Conservation (phyloP, 2,329 filamentous ascomycete genomes). For the Venturia effusa region DNA sequence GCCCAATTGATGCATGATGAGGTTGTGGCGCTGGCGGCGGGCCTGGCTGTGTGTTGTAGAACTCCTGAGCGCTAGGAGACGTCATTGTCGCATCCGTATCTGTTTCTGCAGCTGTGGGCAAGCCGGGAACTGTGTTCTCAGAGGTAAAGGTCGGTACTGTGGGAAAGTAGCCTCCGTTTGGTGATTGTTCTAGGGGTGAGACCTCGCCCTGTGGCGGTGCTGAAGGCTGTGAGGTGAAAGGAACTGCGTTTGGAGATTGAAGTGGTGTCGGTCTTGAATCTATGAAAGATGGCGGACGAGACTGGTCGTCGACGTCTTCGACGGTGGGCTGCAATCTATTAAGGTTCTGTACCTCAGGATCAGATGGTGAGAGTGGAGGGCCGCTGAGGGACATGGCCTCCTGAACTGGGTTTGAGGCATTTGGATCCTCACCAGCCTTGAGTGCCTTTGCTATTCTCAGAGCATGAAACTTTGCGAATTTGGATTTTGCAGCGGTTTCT, state of each 20-base stretch:
- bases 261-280: constrained; percentile 18
- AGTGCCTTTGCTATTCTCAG: constrained; percentile 82
- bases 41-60: constrained; percentile 13
- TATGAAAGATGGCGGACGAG: constrained; percentile 32
- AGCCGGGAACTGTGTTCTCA: constrained; percentile 22
- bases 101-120: constrained; percentile 23
- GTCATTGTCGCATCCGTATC: constrained; percentile 7
- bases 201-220: constrained; percentile 28
- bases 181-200: constrained; percentile 40
- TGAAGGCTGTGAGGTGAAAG: constrained; percentile 14
- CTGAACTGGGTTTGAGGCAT: constrained; percentile 72
- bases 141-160: constrained; percentile 39
- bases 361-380: constrained; percentile 47
- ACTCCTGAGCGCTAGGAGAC: constrained; percentile 12
- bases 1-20: constrained; percentile 1
- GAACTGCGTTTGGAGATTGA: constrained; percentile 34
- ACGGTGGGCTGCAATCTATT: constrained; percentile 42
- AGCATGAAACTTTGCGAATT: constrained; percentile 94
- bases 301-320: constrained; percentile 49
- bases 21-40: constrained; percentile 11
- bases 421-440: constrained; percentile 84
- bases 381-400: constrained; percentile 36
- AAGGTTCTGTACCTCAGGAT: constrained; percentile 52
- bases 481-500: constrained; percentile 77
- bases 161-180: constrained; percentile 49